Conservation (phyloP, 306 rosid species). For the Acacia melanoxylon region DNA sequence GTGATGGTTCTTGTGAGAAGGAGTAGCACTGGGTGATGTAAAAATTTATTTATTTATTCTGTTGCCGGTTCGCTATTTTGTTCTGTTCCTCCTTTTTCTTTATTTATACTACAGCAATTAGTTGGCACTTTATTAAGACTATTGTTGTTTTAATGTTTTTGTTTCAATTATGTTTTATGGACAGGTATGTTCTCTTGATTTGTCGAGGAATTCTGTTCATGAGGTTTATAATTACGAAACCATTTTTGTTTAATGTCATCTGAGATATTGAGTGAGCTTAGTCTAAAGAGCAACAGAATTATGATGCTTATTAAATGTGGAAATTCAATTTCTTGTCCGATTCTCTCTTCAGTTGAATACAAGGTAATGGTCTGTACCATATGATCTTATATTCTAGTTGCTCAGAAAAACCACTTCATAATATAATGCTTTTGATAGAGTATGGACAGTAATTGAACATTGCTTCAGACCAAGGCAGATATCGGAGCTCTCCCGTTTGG, state of each 20-base stretch:
- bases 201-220: neutral
- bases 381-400: too few relatives aligned
- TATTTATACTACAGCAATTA: neutral
- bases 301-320: too few relatives aligned
- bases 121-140: neutral
- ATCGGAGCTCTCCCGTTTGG: slow-evolving; percentile 20
- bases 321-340: too few relatives aligned
- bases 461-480: neutral
- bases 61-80: neutral
- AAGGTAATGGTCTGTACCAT: too few relatives aligned
- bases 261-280: neutral
- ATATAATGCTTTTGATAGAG: too few relatives aligned
- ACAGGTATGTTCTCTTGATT: neutral
- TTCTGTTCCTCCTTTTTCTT: neutral
- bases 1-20: neutral
- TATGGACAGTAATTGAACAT: too few relatives aligned
- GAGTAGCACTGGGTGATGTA: neutral
- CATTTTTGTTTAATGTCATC: neutral
- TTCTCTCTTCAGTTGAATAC: too few relatives aligned
- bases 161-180: neutral
- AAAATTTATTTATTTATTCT: neutral
- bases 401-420: too few relatives aligned
- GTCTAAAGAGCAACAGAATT: too few relatives aligned
- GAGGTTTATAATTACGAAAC: neutral
- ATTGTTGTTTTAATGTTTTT: neutral